Evolutionary conservation across 805 yeast species (phyloP), one percentile per base, ranked within the genome.

Genomic region (Ogataea ramenticola): DNA sequence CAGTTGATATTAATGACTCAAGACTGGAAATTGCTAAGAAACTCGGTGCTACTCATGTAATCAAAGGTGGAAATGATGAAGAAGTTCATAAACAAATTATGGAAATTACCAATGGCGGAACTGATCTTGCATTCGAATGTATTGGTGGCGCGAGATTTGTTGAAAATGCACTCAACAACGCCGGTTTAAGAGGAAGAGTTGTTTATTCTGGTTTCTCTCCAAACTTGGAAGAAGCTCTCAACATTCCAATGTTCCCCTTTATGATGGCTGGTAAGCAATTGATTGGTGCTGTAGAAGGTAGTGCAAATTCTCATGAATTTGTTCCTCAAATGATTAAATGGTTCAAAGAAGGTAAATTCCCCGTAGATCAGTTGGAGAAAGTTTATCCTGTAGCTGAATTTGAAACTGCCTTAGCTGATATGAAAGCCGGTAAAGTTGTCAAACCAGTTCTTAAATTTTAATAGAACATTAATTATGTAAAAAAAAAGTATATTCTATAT

Each of bases 1-100:
- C 75, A 46, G 70, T 76, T 45, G 82, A 77, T 55, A 61, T 70
- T 40, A 70, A 74, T 49, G 79, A 75, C 49, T 62, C 60, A 57
- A 71, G 78, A 57, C 65, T 77, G 49, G 64, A 66, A 49, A 60
- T 74, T 57, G 80, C 80, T 36, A 65, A 66, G 53, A 62, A 63
- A 17, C 71, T 76, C 44, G 82, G 82, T 36, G 82, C 81, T 14
- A 74, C 77, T 20, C 67, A 71, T 52, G 59, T 64, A 1, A 65
- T 73, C 56, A 76, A 77, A 61, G 73, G 80, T 19, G 64, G 60
- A 36, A 68, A 68, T 30, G 70, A 20, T n/a, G 37, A 37, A 11
- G 29, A 22, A 20, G 37, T 34, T 21, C 40, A 21, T 19, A 30
- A 22, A 16, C 15, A 41, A 34, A 21, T 41, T 16, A n/a, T 41